Evolutionary conservation across 2,329 filamentous ascomycete genomes (phyloP), one percentile per base, ranked within the genome.

Genomic region (Diaporthe sp.): DNA sequence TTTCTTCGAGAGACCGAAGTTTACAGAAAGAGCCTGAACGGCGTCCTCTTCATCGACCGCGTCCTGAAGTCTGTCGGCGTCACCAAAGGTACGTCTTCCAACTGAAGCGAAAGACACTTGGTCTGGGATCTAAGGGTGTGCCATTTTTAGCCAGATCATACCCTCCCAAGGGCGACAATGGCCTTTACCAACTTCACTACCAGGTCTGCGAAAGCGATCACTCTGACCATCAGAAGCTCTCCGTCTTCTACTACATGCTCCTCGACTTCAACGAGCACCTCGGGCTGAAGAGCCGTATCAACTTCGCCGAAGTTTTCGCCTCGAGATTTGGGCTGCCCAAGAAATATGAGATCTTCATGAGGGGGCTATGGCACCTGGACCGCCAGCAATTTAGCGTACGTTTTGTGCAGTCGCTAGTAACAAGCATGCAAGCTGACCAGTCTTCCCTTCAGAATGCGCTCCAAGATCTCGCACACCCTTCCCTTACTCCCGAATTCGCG

Each of bases 291-390:
- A 78, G 42, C 87, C 88, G 4, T 84, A 88, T 25, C 87, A 89
- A 49, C 80, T 86, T 74, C 9, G 87, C 92, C 2, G 87, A 88
- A 28, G 77, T 82, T 1, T 95, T 96, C 79, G 91, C 92, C 22
- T 84, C 85, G 57, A 85, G 85, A 34, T 92, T 91, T 7, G 92
- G 92, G 77, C 88, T 97, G 71, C 94, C 95, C 1, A 88, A 89
- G 73, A 94, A 93, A 79, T 97, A 96, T 83, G 91, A 92, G 83
- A 91, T 94, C 61, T 94, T 96, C 80, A 95, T 97, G 85, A 92
- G 94, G 79, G 95, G 95, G 0, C 85, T 97, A 13, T 97, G 95
- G 94, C 88, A 94, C 80, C 87, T 98, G 82, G 95, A 98, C 81
- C 90, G 90, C 58, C 86, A 92, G 60, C 88, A 95, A 74, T 95